Base-by-base conservation (phyloP, 2,329 filamentous ascomycete species). In the Exophiala spinifera region DNA sequence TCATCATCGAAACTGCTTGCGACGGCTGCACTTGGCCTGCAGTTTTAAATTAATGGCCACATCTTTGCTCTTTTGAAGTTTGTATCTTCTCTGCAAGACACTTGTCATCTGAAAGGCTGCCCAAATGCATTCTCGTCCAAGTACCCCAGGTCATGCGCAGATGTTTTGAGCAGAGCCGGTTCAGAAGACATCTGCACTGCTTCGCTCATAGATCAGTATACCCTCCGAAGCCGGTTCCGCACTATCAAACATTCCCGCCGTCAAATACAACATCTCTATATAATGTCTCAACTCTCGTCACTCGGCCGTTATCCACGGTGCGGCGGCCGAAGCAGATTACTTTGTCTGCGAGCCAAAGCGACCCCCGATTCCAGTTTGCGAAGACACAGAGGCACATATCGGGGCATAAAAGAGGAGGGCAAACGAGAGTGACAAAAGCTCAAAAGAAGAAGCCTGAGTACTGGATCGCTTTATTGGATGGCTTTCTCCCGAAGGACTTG, bases 381-480 rank as follows among this genome's bases (percentile, higher is more conserved):
- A 19, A 15, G 13, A 17, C 31, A 39, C 20, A 49, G 37, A 39
- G 23, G 13, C 14, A 20, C 13, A 13, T 13, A 37, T 3, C n/a
- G 44, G 28, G 19, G 49, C 28, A 48, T 39, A 36, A 28, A 44
- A 39, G 14, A 34, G 42, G 42, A 20, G 43, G 44, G 11, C 8
- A 36, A 11, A 45, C 23, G 13, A 23, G 45, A 23, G 20, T 19
- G 28, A 20, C 58, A 1, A 47, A 49, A 11, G 49, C 54, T n/a
- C 46, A 66, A 20, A 59, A 62, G 46, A 63, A 61, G n/a, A 49
- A 64, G 48, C 62, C 64, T 1, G 57, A 64, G 37, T 59, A 63
- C 33, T 76, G 72, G 72, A 61, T 73, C 31, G 53, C 62, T 6
- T 57, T 63, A 46, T 50, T 76, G 40, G 68, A 72, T 25, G 59